Base-by-base conservation (phyloP, 371 early-diverging fungal genomes). In the Thermomucor indicae-seudaticae region DNA sequence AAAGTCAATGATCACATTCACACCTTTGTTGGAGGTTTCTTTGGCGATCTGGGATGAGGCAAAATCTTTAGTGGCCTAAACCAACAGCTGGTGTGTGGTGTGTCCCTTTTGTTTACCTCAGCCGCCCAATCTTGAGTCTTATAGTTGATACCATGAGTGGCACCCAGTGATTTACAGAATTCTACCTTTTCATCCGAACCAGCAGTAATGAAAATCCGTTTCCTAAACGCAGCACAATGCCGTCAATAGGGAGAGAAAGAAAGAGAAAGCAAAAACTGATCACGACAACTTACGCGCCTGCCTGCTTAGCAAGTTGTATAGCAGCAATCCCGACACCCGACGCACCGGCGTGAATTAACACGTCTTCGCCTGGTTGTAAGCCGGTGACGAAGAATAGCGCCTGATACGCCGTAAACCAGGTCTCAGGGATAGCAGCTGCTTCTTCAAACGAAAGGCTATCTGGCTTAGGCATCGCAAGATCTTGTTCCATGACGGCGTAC, bases 381-480 rank as follows among this genome's bases (percentile, higher is more conserved):
- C 74, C 58, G 44, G 75, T 79, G 38, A 88, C 80, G 42, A 70
- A 72, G 45, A 76, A 75, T 22, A 91, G 62, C 0, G 88, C 88
- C 65, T 91, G 88, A 55, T 81, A 86, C 2, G 90, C 90, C n/a
- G 90, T 89, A 60, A 84, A 85, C 83, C 83, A 89, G 30, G 68
- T 68, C 45, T 89, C 92, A 11, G 90, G 90, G 24, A 91, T 75
- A 3, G 86, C 82, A 10, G 92, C 74, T 3, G 86, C 92, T 54
- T 81, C 57, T 57, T 81, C 76, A 65, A 80, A 83, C 0, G 75
- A 59, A 20, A 88, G 39, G 12, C 31, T 24, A 2, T 76, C 73
- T 7, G 87, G 85, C 27, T 86, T 79, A n/a, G 56, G 68, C 53
- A 86, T 81, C 1, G 84, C 80, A 45, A 85, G 58, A 11, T 49